Percentiles rank a stretch among this genome's conserved stretches.
These are phyloP conservation scores for Termitomyces heimii DNA, from an alignment of 768 basidiomycete genomes.

Conservation along the genomic window DNA sequence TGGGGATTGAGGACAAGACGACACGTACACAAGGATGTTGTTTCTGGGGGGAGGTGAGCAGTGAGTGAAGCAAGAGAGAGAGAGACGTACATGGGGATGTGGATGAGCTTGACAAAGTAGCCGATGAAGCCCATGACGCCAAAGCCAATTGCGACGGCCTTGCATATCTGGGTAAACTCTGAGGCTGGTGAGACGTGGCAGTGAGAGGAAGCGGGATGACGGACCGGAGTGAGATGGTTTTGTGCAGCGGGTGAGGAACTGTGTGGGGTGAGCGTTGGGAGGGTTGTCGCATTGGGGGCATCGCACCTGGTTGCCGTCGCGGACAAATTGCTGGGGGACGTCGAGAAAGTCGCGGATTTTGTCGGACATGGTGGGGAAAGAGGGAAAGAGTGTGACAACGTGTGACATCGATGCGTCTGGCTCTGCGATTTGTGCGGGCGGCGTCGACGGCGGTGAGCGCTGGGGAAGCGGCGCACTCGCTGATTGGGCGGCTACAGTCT, in stretches of 20 bases:
- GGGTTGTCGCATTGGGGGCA: slow-evolving; percentile 6
- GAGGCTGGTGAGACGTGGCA: slow-evolving; percentile 6
- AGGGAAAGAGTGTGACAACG: background rate
- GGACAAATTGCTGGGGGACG: slow-evolving; percentile 86
- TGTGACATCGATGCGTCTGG: slow-evolving; percentile 17
- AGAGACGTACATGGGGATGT: slow-evolving; percentile 89
- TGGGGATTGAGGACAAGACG: background rate
- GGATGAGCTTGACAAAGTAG: slow-evolving; percentile 96
- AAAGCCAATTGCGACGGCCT: slow-evolving; percentile 95
- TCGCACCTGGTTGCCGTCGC: slow-evolving; percentile 92
- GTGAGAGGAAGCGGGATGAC: slow-evolving; percentile 4
- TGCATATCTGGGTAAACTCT: slow-evolving; percentile 96
- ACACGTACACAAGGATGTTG: slow-evolving; percentile 93
- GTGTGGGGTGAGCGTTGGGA: background rate
- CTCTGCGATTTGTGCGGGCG: slow-evolving; percentile 21
- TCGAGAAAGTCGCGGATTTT: slow-evolving; percentile 88
- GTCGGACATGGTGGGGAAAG: slow-evolving; percentile 67
- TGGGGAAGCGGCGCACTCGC: slow-evolving; percentile 9
- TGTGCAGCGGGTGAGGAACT: slow-evolving; percentile 97
- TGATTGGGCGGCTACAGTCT: slow-evolving; percentile 20
- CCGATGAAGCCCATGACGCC: slow-evolving; percentile 99
- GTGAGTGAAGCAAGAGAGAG: background rate
- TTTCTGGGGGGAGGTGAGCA: slow-evolving; percentile 50
- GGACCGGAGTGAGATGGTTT: slow-evolving; percentile 95
- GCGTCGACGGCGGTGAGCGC: slow-evolving; percentile 2